Base-by-base conservation (phyloP, 257 asterid species). In the Parsonsia alboflavescens region DNA sequence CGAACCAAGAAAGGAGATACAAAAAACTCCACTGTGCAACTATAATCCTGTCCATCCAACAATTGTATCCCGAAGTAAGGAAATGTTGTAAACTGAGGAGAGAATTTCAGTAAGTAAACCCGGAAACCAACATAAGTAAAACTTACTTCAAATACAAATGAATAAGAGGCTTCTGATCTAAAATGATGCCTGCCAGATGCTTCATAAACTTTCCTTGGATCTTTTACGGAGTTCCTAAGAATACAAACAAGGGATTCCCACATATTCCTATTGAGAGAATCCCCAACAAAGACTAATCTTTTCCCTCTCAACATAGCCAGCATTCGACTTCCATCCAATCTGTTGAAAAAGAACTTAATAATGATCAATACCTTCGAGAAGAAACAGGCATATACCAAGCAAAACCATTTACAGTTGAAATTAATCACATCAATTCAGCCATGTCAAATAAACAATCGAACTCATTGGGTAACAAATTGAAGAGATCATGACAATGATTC, bases 251-350 rank as follows among this genome's bases (percentile, higher is more conserved):
- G 88, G 44, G 96, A 90, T 75, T 90, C 94, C 89, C 89, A 90
- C 96, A 90, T 90, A 54, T 90, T 90, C 77, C 96, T 83, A 77
- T 87, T 90, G 77, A 90, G 90, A 33, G 96, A 90, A 82, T 90
- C 96, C 1, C 96, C 96, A n/a, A 90, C 90, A 65, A 85, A 88
- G 24, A 87, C 94, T 72, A 90, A 73, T 68, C 92, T 77, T 76
- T 87, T 90, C 67, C 94, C 94, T 80, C 78, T 79, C 67, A 90
- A 82, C 16, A 90, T 73, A n/a, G 82, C 87, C 83, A 90, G 79
- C 91, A 90, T 85, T 71, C 73, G 86, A 41, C 72, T 64, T 70
- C 91, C 96, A 58, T 84, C 82, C 80, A 90, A 79, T 71, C 96
- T 90, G 85, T 80, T 77, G 2, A 56, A 6, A 59, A 24, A 59